Percentiles rank a stretch among this genome's conserved stretches.
Conservation (phyloP, 352 stramenopile genomes). For the Pythium guiyangense region DNA sequence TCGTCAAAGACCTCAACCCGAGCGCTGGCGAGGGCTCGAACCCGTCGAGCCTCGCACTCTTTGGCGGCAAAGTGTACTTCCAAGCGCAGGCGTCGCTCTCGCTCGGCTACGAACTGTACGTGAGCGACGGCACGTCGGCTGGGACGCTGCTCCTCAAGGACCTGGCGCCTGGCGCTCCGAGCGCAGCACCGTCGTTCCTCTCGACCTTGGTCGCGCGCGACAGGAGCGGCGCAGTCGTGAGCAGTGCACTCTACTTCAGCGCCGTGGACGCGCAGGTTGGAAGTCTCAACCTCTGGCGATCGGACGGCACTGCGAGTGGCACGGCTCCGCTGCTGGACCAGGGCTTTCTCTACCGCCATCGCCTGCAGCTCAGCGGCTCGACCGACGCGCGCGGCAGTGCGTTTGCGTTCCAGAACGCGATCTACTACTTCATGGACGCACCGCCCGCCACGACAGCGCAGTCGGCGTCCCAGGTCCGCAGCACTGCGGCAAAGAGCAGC, state of each 20-base stretch:
- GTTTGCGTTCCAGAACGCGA: constrained; percentile 16
- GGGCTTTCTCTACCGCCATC: no score
- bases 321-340: no score
- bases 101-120: constrained; percentile 48
- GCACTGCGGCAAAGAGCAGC: neutral
- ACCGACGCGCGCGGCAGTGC: constrained; percentile 1
- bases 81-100: constrained; percentile 17
- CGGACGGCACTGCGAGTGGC: no score
- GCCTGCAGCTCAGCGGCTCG: constrained; percentile 2
- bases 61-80: constrained; percentile 16
- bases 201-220: no score
- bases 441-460: neutral
- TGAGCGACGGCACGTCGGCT: constrained; percentile 38
- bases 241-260: no score
- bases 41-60: constrained; percentile 37
- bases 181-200: no score
- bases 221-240: no score
- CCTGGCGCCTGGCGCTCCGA: constrained; percentile 16
- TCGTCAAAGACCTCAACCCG: constrained; percentile 49
- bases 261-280: no score
- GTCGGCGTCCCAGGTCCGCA: no score
- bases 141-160: constrained; percentile 39
- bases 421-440: constrained; percentile 19
- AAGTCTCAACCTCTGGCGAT: no score
- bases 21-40: constrained; percentile 24